Conservation (phyloP, 148 eudicot genomes). For the Diospyros kaki region DNA sequence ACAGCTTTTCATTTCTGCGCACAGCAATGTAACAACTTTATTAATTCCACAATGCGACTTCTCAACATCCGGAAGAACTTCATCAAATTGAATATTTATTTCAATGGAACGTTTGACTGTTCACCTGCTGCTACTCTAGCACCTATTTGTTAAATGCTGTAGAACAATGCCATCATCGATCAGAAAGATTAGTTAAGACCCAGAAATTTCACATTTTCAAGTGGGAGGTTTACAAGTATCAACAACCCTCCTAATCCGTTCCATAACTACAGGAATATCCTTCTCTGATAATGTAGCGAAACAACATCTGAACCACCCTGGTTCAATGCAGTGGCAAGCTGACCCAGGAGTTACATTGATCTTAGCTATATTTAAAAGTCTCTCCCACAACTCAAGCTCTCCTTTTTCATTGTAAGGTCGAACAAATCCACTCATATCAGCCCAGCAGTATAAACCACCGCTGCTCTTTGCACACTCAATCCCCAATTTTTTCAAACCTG, state of each 20-base stretch:
- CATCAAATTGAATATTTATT: slow-evolving; percentile 5
- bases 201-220: slow-evolving; percentile 2
- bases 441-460: slow-evolving; percentile 90
- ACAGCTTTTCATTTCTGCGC: not conserved
- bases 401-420: slow-evolving; percentile 71
- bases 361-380: slow-evolving; percentile 65
- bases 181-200: not conserved
- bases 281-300: slow-evolving; percentile 58
- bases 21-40: not conserved
- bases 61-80: slow-evolving; percentile 8
- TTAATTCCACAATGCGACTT: not conserved
- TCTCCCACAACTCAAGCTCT: slow-evolving; percentile 89
- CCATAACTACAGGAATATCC: slow-evolving; percentile 66
- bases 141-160: not conserved
- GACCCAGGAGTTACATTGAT: slow-evolving; percentile 77
- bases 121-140: not conserved
- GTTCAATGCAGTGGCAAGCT: slow-evolving; percentile 86
- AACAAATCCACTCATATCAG: slow-evolving; percentile 64
- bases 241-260: slow-evolving; percentile 50
- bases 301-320: slow-evolving; percentile 94
- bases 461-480: slow-evolving; percentile 63
- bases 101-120: not conserved
- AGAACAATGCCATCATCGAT: not conserved
- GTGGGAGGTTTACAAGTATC: slow-evolving; percentile 35
- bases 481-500: slow-evolving; percentile 59